Conservation (phyloP, 306 rosid genomes). For the Citrullus amarus region DNA sequence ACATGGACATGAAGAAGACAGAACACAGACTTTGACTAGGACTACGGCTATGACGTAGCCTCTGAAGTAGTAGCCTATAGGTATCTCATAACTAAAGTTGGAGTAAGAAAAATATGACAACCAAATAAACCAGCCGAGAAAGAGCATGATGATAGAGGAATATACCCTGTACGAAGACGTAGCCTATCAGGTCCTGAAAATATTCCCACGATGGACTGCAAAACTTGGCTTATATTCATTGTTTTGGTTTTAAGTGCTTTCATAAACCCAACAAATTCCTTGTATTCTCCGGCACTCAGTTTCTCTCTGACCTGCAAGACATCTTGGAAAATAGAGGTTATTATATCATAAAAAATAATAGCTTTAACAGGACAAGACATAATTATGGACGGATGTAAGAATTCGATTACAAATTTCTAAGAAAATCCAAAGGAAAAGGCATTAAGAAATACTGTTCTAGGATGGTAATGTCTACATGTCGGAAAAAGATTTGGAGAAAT, state of each 20-base stretch:
- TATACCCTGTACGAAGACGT: constrained; percentile 55
- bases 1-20: not conserved
- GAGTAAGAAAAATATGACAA: not conserved
- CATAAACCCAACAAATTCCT: constrained; percentile 66
- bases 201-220: constrained; percentile 53
- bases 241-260: constrained; percentile 82
- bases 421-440: not conserved
- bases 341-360: not conserved
- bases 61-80: not conserved
- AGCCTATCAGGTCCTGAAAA: constrained; percentile 73
- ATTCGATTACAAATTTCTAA: not conserved
- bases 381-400: not conserved
- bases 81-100: not conserved
- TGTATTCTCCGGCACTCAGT: constrained; percentile 59
- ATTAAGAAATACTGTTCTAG: not conserved
- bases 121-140: not conserved
- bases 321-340: not conserved
- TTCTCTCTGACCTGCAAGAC: constrained; percentile 59
- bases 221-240: constrained; percentile 65
- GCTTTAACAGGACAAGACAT: not conserved
- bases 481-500: not conserved
- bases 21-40: not conserved
- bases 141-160: not conserved
- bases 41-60: not conserved
- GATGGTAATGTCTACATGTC: not conserved